Evolutionary conservation across 148 eudicot species (phyloP).

Genomic region (Dysphania ambrosioides): DNA sequence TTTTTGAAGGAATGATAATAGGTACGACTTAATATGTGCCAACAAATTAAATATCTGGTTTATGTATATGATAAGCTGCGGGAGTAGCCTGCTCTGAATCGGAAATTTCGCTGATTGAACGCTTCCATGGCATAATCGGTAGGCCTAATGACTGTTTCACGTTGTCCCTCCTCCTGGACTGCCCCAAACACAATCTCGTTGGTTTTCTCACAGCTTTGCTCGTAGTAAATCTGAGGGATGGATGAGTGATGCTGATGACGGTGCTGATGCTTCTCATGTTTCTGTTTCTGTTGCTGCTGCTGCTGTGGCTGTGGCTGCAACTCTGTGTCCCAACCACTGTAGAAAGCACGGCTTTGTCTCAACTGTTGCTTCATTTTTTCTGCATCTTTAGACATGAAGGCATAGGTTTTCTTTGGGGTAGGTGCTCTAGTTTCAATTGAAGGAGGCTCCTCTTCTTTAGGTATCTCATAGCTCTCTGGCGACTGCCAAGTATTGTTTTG

Average conservation of each 20-base stretch:
- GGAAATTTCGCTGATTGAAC: conserved; percentile 29
- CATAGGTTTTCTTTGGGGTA: conserved; percentile 78
- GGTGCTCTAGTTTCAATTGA: conserved; percentile 70
- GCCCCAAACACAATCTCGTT: conserved; percentile 89
- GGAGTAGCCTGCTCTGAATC: conserved; percentile 38
- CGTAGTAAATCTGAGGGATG: conserved; percentile 69
- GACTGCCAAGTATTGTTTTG: conserved; percentile 62
- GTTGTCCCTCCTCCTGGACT: conserved; percentile 56
- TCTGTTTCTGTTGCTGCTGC: conserved; percentile 21
- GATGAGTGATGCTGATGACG: conserved; percentile 64
- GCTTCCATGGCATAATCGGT: conserved; percentile 50
- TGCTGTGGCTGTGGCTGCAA: too few relatives aligned
- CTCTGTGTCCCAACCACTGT: conserved; percentile 64
- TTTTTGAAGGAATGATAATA: conserved; percentile 23
- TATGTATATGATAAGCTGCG: conserved; percentile 36
- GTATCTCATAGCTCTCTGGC: conserved; percentile 83
- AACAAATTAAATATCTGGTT: conserved; percentile 12
- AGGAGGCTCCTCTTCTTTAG: conserved; percentile 82
- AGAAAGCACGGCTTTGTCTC: conserved; percentile 62
- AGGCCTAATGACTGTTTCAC: conserved; percentile 58
- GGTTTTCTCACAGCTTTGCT: conserved; percentile 62
- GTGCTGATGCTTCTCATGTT: conserved; percentile 47
- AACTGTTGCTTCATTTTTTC: conserved; percentile 78
- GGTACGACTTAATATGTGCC: conserved; percentile 25
- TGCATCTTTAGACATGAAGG: conserved; percentile 86